Evolutionary conservation across 2,329 filamentous ascomycete genomes (phyloP).

Genomic region (Penicillium glabrum): DNA sequence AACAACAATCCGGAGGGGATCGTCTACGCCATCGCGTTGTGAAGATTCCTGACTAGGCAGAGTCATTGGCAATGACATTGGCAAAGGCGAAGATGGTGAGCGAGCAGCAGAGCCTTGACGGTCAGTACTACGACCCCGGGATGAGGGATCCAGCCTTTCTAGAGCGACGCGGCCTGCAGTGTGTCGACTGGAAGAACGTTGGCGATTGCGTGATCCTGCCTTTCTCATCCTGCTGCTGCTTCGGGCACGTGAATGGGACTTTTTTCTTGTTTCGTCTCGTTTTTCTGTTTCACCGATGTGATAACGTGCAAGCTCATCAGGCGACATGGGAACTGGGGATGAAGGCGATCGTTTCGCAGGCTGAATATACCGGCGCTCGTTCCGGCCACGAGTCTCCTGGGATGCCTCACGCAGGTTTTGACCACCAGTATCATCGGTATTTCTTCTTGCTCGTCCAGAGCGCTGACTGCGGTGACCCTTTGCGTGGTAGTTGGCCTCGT

Average conservation of each 20-base stretch:
- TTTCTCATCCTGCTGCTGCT: slow-evolving; percentile 57
- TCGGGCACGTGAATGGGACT: slow-evolving; percentile 28
- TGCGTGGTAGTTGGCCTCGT: slow-evolving; percentile 68
- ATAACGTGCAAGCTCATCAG: slow-evolving; percentile 66
- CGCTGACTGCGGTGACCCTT: slow-evolving; percentile 49
- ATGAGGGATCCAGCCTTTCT: slow-evolving; percentile 19
- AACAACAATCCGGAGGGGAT: slow-evolving; percentile 49
- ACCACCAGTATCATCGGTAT: slow-evolving; percentile 43
- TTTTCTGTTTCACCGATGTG: slow-evolving; percentile 46
- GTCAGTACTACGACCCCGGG: slow-evolving; percentile 62
- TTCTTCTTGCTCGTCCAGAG: slow-evolving; percentile 54
- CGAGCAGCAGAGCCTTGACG: slow-evolving; percentile 60
- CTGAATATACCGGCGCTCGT: slow-evolving; percentile 66
- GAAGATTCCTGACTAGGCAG: slow-evolving; percentile 47
- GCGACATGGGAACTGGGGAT: slow-evolving; percentile 91
- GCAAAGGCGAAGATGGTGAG: slow-evolving; percentile 79
- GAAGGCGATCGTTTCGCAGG: slow-evolving; percentile 84
- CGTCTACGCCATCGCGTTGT: slow-evolving; percentile 63
- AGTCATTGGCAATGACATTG: slow-evolving; percentile 62
- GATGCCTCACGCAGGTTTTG: slow-evolving; percentile 62
- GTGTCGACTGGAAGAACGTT: slow-evolving; percentile 46
- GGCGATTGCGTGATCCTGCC: slow-evolving; percentile 32
- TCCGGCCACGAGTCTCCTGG: slow-evolving; percentile 66
- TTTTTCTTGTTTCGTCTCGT: slow-evolving; percentile 42
- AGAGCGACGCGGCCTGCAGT: slow-evolving; percentile 36